Percentiles rank a stretch among this genome's conserved stretches.
Conservation (phyloP, 257 asterid genomes). For the Cynanchum wilfordii region DNA sequence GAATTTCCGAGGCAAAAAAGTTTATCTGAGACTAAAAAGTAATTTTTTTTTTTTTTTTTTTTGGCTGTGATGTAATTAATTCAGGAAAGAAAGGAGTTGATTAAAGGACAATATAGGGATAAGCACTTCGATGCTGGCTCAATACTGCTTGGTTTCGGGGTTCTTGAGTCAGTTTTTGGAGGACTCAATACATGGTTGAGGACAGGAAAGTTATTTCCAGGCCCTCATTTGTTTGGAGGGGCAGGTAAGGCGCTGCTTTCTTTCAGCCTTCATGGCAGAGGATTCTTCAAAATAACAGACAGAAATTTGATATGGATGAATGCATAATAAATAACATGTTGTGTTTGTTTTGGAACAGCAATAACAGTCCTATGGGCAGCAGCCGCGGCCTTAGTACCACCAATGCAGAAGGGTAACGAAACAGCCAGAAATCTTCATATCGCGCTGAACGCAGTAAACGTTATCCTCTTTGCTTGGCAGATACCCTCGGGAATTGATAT, state of each 20-base stretch:
- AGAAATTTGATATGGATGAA: no score
- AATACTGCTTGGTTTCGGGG: conserved; percentile 78
- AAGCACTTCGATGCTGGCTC: conserved; percentile 92
- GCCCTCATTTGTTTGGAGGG: conserved; percentile 92
- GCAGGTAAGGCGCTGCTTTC: conserved; percentile 44
- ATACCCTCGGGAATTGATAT: conserved; percentile 91
- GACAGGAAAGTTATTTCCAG: conserved; percentile 91
- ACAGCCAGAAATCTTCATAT: conserved; percentile 91
- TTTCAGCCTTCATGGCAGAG: no score
- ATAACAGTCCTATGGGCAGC: conserved; percentile 92
- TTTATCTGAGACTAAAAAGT: neutral
- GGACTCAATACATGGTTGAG: conserved; percentile 80
- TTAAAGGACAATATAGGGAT: conserved; percentile 84
- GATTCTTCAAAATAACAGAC: no score
- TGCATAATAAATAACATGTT: no score
- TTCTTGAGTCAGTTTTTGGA: conserved; percentile 63
- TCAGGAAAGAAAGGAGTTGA: conserved; percentile 78
- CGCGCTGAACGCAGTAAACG: conserved; percentile 53
- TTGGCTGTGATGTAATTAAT: neutral
- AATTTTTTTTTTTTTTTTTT: neutral
- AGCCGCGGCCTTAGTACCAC: conserved; percentile 86
- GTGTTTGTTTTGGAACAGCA: conserved; percentile 37
- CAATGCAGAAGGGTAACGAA: conserved; percentile 93
- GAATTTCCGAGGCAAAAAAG: neutral
- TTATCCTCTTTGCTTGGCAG: conserved; percentile 72